Evolutionary conservation across 306 rosid species (phyloP).

Genomic region (Luffa aegyptiaca): DNA sequence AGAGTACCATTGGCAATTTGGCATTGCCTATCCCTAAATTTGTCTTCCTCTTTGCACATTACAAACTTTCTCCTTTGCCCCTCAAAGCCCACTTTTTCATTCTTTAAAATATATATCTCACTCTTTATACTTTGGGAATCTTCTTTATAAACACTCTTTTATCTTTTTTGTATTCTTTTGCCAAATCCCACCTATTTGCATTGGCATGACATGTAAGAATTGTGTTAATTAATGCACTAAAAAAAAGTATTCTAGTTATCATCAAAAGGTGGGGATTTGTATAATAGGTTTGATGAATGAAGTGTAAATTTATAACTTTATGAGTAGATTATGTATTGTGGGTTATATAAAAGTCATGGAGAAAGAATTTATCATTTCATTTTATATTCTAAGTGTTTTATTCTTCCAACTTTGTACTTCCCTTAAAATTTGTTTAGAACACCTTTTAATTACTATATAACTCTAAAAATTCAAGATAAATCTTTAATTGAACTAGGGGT

Average conservation of each 20-base stretch:
- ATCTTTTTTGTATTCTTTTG: background rate
- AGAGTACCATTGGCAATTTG: background rate
- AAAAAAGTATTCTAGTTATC: background rate
- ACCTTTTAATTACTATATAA: background rate
- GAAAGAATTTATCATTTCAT: background rate
- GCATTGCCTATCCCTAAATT: background rate
- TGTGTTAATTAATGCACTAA: background rate
- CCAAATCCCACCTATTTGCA: background rate
- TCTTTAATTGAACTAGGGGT: too few species aligned
- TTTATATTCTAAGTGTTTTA: background rate
- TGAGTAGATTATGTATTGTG: background rate
- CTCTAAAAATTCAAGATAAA: too few species aligned
- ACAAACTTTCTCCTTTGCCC: background rate
- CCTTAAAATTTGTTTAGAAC: background rate
- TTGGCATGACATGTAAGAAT: background rate
- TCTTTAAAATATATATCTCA: background rate
- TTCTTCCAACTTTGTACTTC: background rate
- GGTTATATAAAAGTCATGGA: background rate
- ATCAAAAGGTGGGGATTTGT: background rate
- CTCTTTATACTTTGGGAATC: slow-evolving; percentile 4
- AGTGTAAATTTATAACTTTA: background rate
- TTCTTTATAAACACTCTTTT: background rate
- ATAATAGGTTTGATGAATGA: background rate
- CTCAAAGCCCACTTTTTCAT: background rate
- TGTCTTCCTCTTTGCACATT: background rate